phyloP scores from a whole-genome alignment of 176 grass and related monocot genomes.

The Oryza brachyantha region DNA sequence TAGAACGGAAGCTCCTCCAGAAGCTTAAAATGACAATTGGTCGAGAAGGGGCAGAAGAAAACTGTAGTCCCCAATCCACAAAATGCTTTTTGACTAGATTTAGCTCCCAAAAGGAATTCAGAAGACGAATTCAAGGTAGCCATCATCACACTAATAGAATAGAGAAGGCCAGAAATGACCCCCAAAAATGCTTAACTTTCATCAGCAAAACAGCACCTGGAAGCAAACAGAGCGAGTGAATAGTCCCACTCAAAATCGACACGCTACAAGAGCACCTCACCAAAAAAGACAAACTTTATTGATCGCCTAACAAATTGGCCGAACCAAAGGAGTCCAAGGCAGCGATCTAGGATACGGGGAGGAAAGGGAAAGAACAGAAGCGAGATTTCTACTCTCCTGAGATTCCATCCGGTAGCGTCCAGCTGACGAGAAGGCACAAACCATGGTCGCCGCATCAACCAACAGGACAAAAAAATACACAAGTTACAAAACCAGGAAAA shows the following conservation, averaged over 20 bases:
- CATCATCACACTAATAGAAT: neutral
- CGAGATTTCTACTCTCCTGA: neutral
- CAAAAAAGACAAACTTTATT: conserved; percentile 6
- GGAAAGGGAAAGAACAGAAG: conserved; percentile 11
- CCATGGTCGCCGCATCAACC: conserved; percentile 1
- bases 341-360: conserved; percentile 3
- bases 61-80: neutral
- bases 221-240: conserved; percentile 23
- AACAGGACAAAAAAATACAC: neutral
- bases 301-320: conserved; percentile 1
- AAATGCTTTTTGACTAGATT: neutral
- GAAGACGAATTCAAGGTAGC: neutral
- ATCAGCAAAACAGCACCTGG: conserved; percentile 26
- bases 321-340: conserved; percentile 20
- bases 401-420: neutral
- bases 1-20: neutral
- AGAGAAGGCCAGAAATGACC: conserved; percentile 5
- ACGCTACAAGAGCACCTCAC: conserved; percentile 11
- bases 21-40: conserved; percentile 3
- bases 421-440: neutral
- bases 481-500: conserved; percentile 4
- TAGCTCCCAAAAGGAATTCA: neutral
- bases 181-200: conserved; percentile 21
- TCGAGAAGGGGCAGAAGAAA: neutral
- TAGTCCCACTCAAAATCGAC: conserved; percentile 11